Evolutionary conservation across 2,329 filamentous ascomycete species (phyloP).

Genomic region (Raffaelea arxii): DNA sequence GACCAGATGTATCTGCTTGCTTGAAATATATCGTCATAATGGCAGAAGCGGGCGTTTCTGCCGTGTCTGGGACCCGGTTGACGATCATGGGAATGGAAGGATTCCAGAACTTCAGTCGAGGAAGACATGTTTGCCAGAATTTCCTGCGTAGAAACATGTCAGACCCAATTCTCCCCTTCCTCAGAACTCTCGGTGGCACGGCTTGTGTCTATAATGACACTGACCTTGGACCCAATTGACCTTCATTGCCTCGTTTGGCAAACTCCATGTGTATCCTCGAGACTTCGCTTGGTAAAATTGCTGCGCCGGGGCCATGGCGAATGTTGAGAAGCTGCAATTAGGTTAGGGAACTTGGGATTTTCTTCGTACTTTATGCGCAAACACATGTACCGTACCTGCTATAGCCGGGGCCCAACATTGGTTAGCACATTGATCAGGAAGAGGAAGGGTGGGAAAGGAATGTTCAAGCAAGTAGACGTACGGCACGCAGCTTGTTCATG

Average conservation of each 20-base stretch:
- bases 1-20: slow-evolving; percentile 14
- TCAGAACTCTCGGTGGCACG: too few relatives aligned
- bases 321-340: slow-evolving; percentile 58
- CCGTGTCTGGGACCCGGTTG: slow-evolving; percentile 52
- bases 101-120: slow-evolving; percentile 90
- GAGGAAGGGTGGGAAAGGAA: not conserved
- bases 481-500: slow-evolving; percentile 63
- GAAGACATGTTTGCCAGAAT: slow-evolving; percentile 79
- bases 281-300: slow-evolving; percentile 66
- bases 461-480: slow-evolving; percentile 33
- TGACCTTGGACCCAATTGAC: slow-evolving; percentile 66
- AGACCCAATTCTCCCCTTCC: too few relatives aligned
- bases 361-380: too few relatives aligned
- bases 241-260: slow-evolving; percentile 48
- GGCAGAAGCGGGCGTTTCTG: slow-evolving; percentile 45
- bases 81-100: slow-evolving; percentile 76
- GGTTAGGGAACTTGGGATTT: not conserved
- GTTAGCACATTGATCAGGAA: too few relatives aligned
- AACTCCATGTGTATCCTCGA: slow-evolving; percentile 69
- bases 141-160: too few relatives aligned
- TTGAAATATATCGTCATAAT: slow-evolving; percentile 57
- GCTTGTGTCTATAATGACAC: not conserved
- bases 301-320: slow-evolving; percentile 73
- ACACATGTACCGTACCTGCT: slow-evolving; percentile 41
- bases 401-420: slow-evolving; percentile 5